phyloP scores from a whole-genome alignment of 1,139 yeast species.

The Arxiozyma heterogenica region DNA sequence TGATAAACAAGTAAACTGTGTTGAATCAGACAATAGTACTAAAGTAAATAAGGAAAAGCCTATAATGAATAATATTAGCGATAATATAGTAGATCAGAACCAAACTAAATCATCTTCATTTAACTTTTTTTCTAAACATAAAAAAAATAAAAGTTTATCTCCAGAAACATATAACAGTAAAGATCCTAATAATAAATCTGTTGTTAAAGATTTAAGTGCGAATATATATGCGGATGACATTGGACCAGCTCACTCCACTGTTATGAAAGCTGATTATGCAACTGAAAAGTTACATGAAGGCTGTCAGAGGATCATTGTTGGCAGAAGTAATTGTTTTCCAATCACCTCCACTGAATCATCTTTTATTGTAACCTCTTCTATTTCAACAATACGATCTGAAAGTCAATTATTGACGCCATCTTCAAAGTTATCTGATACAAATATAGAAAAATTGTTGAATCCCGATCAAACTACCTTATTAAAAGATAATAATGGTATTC shows the following conservation, averaged over 20 bases:
- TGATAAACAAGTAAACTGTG: background rate
- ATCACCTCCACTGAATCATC: background rate
- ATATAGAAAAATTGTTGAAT: background rate
- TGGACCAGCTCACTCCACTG: slow-evolving; percentile 14
- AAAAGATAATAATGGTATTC: background rate
- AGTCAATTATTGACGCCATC: background rate
- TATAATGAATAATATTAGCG: slow-evolving; percentile 4
- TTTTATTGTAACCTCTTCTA: background rate
- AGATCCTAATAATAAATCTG: background rate
- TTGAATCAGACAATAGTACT: background rate
- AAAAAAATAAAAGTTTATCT: background rate
- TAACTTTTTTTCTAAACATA: slow-evolving; percentile 11
- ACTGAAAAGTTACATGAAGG: slow-evolving; percentile 26
- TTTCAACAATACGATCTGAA: background rate
- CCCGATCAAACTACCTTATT: background rate
- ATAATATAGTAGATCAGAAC: slow-evolving; percentile 6
- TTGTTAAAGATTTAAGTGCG: slow-evolving; percentile 1
- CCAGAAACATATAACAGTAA: background rate
- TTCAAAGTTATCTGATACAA: background rate
- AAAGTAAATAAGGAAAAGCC: slow-evolving; percentile 1
- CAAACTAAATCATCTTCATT: slow-evolving; percentile 21
- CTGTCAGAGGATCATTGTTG: slow-evolving; percentile 23
- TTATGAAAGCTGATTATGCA: slow-evolving; percentile 20
- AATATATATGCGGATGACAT: slow-evolving; percentile 1
- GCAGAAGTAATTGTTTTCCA: slow-evolving; percentile 12